Evolutionary conservation across 768 basidiomycete genomes (phyloP).

Genomic region (Rhizopogon vesiculosus): DNA sequence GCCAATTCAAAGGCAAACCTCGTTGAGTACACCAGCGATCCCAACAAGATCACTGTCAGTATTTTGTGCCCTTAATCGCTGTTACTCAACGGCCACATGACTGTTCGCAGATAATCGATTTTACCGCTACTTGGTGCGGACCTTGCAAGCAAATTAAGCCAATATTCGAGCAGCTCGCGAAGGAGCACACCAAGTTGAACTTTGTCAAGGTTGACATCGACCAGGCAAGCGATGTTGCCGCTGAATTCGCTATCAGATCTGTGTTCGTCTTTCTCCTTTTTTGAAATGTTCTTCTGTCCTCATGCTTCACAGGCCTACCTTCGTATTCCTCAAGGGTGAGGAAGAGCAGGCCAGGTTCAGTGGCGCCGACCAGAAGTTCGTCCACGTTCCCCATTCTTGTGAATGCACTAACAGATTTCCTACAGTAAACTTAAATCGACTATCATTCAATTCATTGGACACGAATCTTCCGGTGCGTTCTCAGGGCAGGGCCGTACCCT

Average conservation of each 20-base stretch:
- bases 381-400: conserved; percentile 3
- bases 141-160: conserved; percentile 86
- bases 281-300: not conserved
- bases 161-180: conserved; percentile 62
- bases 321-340: conserved; percentile 67
- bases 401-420: conserved; percentile 4
- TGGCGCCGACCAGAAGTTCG: conserved; percentile 67
- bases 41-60: not conserved
- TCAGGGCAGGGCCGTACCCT: conserved; percentile 72
- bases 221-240: conserved; percentile 66
- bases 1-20: not conserved
- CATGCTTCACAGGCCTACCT: conserved; percentile 62
- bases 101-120: not conserved
- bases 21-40: not conserved
- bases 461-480: conserved; percentile 50
- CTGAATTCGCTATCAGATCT: conserved; percentile 57
- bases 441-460: conserved; percentile 51
- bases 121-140: conserved; percentile 51
- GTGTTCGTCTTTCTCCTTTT: conserved; percentile 46
- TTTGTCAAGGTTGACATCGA: conserved; percentile 79
- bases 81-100: not conserved
- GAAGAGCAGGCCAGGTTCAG: conserved; percentile 68
- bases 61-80: not conserved
- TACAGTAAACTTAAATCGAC: conserved; percentile 58
- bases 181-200: conserved; percentile 64